Percentiles rank a stretch among this genome's conserved stretches.
Evolutionary conservation across 257 asterid species (phyloP).

Genomic region (Scutellaria baicalensis): DNA sequence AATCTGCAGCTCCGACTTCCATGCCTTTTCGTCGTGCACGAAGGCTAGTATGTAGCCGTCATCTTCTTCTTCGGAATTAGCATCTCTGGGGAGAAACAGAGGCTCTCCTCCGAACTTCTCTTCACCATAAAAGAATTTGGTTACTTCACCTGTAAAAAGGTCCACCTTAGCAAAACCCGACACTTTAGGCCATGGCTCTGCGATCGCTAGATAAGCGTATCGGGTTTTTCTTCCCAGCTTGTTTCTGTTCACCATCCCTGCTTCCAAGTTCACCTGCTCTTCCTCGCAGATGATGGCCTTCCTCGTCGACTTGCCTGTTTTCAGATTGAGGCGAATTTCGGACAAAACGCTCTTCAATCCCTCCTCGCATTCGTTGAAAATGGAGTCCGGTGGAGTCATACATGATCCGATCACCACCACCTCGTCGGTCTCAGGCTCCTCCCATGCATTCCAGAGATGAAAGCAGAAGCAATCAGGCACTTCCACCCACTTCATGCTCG

Average conservation of each 20-base stretch:
- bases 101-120: constrained; percentile 95
- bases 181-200: constrained; percentile 99
- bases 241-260: constrained; percentile 95
- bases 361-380: constrained; percentile 90
- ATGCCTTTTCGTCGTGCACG: constrained; percentile 68
- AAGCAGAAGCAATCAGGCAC: constrained; percentile 93
- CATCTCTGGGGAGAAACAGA: constrained; percentile 57
- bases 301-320: constrained; percentile 68
- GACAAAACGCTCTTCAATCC: constrained; percentile 71
- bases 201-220: constrained; percentile 80
- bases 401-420: constrained; percentile 92
- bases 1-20: constrained; percentile 74
- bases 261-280: constrained; percentile 83
- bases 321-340: constrained; percentile 72
- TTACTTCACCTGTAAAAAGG: constrained; percentile 61
- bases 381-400: constrained; percentile 99
- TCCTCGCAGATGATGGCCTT: constrained; percentile 40
- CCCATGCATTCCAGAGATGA: constrained; percentile 99
- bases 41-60: constrained; percentile 75
- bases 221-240: constrained; percentile 75
- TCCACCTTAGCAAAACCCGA: constrained; percentile 95
- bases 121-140: constrained; percentile 65
- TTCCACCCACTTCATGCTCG: constrained; percentile 56
- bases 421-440: constrained; percentile 72
- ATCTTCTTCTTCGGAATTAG: constrained; percentile 44